Evolutionary conservation across 1,284 basidiomycete genomes (phyloP).

Genomic region (Malassezia vespertilionis): DNA sequence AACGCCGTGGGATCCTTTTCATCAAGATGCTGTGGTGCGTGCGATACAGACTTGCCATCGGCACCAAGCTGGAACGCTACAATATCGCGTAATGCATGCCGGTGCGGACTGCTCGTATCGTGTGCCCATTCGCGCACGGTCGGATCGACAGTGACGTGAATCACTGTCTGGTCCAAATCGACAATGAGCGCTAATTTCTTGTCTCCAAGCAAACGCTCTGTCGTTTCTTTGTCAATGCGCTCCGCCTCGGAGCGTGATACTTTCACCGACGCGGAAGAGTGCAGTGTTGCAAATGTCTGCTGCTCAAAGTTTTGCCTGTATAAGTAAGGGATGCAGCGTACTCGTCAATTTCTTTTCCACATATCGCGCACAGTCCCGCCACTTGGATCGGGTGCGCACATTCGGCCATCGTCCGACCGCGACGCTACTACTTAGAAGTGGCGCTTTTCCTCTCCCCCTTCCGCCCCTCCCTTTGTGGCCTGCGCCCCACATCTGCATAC

Average conservation of each 20-base stretch:
- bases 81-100: conserved; percentile 75
- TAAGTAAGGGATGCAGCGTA: conserved; percentile 51
- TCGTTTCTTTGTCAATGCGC: conserved; percentile 71
- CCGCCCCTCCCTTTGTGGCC: no score
- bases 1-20: conserved; percentile 26
- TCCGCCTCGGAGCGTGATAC: conserved; percentile 58
- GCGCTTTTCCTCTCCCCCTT: no score
- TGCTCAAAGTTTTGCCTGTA: conserved; percentile 1
- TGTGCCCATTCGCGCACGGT: conserved; percentile 94
- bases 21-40: conserved; percentile 7
- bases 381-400: conserved; percentile 90
- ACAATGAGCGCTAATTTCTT: conserved; percentile 86
- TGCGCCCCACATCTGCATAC: no score
- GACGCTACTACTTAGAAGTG: no score
- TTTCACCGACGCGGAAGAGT: conserved; percentile 36
- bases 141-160: conserved; percentile 95
- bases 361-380: conserved; percentile 79
- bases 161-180: conserved; percentile 95
- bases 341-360: conserved; percentile 86
- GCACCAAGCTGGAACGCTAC: conserved; percentile 69
- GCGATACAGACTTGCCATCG: conserved; percentile 54
- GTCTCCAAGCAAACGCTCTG: conserved; percentile 62
- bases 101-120: conserved; percentile 74
- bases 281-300: conserved; percentile 33
- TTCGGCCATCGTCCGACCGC: no score